Base-by-base conservation (phyloP, 139 green algal genomes). In the Asterochloris sp. region DNA sequence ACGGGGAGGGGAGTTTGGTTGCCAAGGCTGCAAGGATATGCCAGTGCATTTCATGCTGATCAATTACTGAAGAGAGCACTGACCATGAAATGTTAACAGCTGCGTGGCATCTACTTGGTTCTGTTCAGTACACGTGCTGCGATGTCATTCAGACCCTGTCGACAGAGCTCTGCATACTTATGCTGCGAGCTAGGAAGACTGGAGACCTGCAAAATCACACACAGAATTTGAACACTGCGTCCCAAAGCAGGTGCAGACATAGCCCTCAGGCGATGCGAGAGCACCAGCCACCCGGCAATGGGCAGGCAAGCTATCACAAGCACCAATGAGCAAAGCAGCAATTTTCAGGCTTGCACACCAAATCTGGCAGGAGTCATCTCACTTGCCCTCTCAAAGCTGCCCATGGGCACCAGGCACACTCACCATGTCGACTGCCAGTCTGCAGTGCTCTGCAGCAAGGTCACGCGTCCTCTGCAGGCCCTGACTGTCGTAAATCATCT, bases 371-470 rank as follows among this genome's bases (percentile, higher is more conserved):
- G 9, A 73, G 2, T 6, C 6, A 6, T 54, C 38, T 6, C 38
- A 6, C 38, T 54, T 54, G 38, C 38, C 38, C 38, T 54, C 66
- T 71, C 66, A 24, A 21, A 9, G 19, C 21, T 71, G 66, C 66
- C 66, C 66, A 62, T 29, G 13, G 10, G 61, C 38, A 54, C 2
- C 38, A 54, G 38, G 38, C 38, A 54, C 38, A 28, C 87, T 82
- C 82, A 94, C 91, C 80, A 85, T 82, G 54, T 91, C 78, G 23
- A 84, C 88, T 17, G 94, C 94, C 73, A 89, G 69, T 19, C 62
- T 61, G 10, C 85, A 85, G 74, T 98, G 94, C 29, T 97, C 71
- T 1, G 86, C 85, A 13, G 95, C 95, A 76, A 98, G 83, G 76
- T 92, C 86, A 28, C 87, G 88, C 0, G 95, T 91, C 13, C 89